Conservation (phyloP, 2,329 filamentous ascomycete species). For the Aspergillus vadensis region DNA sequence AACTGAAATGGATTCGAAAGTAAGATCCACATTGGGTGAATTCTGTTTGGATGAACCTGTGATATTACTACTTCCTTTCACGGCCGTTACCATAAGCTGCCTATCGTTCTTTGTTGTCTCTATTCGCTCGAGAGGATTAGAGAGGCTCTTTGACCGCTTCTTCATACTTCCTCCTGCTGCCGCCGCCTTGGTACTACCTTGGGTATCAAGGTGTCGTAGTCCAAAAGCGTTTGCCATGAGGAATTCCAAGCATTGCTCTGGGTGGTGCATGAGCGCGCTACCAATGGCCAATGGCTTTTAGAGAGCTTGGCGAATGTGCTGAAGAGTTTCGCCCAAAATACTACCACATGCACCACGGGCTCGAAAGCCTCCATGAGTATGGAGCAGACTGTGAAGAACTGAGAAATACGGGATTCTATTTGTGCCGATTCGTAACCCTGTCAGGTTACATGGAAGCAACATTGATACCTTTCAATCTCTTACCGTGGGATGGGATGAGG, state of each 20-base stretch:
- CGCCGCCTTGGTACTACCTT: not conserved
- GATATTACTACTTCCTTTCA: not conserved
- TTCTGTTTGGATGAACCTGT: not conserved
- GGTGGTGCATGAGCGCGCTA: not conserved
- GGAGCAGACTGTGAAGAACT: not conserved
- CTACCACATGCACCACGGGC: not conserved
- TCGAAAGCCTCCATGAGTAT: not conserved
- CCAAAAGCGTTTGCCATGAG: not conserved
- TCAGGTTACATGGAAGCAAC: too few species aligned
- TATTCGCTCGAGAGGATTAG: not conserved
- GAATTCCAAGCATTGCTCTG: not conserved
- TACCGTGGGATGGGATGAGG: not conserved
- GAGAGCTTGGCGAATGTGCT: not conserved
- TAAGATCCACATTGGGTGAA: not conserved
- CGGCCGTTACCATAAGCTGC: not conserved
- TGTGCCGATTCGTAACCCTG: too few species aligned
- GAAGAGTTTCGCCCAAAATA: not conserved
- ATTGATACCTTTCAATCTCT: not conserved
- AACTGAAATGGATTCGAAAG: constrained; percentile 7
- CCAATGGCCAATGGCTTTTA: not conserved
- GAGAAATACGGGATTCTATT: not conserved
- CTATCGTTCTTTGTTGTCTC: not conserved
- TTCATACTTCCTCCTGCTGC: not conserved
- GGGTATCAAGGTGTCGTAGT: constrained; percentile 2
- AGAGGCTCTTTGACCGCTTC: constrained; percentile 9